Conservation (phyloP, 768 basidiomycete genomes). For the Peribolospora kevripleyi region DNA sequence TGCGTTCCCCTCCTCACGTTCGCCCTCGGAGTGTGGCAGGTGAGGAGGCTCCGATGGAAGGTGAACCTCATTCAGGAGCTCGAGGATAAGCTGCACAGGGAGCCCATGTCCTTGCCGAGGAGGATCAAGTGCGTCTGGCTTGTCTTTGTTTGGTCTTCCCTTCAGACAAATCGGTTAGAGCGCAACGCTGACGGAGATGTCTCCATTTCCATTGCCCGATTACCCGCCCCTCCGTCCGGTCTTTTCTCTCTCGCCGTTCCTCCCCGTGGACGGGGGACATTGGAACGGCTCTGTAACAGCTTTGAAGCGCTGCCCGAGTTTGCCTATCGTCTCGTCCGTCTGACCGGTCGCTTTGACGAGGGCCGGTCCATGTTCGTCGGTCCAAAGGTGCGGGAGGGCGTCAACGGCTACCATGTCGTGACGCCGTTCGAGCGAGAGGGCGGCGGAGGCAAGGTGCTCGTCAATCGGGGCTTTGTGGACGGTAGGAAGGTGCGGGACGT, state of each 20-base stretch:
- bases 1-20: slow-evolving; percentile 54
- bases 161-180: not conserved
- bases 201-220: not conserved
- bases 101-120: slow-evolving; percentile 51
- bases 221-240: slow-evolving; percentile 3
- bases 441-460: slow-evolving; percentile 44
- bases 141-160: slow-evolving; percentile 7
- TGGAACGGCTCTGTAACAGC: slow-evolving; percentile 18
- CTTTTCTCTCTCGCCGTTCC: slow-evolving; percentile 9
- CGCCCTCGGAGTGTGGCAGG: slow-evolving; percentile 77
- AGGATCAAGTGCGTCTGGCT: slow-evolving; percentile 50
- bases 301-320: slow-evolving; percentile 65
- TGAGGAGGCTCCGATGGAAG: slow-evolving; percentile 86
- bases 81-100: slow-evolving; percentile 60
- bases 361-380: slow-evolving; percentile 52
- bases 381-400: slow-evolving; percentile 71
- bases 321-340: slow-evolving; percentile 55
- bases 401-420: slow-evolving; percentile 63
- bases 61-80: slow-evolving; percentile 75
- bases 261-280: slow-evolving; percentile 13
- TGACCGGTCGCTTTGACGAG: slow-evolving; percentile 58
- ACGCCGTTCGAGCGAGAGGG: slow-evolving; percentile 59
- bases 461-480: slow-evolving; percentile 72
- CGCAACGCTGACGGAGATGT: not conserved
- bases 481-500: slow-evolving; percentile 23